phyloP scores from a whole-genome alignment of 116 monocot genomes.

The Dioscorea cayenensis region DNA sequence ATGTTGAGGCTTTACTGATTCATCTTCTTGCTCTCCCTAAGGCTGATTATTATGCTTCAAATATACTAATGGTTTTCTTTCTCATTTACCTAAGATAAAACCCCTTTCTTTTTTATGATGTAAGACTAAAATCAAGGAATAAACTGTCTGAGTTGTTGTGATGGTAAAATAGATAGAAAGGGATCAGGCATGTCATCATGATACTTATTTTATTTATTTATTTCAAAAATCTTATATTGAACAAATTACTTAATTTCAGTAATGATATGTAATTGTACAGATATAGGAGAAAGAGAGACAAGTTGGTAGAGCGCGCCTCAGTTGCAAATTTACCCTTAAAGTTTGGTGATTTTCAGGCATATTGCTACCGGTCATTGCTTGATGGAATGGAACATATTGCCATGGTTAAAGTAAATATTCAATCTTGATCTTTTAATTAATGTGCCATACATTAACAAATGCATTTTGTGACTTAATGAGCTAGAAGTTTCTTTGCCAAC shows the following conservation, averaged over 20 bases:
- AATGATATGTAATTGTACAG: constrained; percentile 24
- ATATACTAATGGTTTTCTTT: too few species aligned
- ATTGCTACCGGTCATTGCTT: constrained; percentile 79
- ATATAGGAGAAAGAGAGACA: constrained; percentile 92
- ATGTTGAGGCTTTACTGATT: too few species aligned
- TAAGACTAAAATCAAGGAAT: too few species aligned
- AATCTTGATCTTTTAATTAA: background rate
- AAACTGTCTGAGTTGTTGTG: too few species aligned
- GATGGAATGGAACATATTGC: constrained; percentile 99
- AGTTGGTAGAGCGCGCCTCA: constrained; percentile 73
- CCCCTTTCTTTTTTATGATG: too few species aligned
- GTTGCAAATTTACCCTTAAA: constrained; percentile 65
- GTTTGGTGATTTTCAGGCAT: constrained; percentile 76
- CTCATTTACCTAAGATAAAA: too few species aligned
- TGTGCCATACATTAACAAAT: background rate
- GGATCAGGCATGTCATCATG: background rate
- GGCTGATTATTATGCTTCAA: too few species aligned
- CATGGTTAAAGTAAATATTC: constrained; percentile 81
- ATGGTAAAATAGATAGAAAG: too few species aligned
- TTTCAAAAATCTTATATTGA: background rate
- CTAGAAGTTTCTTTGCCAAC: background rate
- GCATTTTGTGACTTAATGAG: too few species aligned
- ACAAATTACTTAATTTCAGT: background rate
- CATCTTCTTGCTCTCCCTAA: too few species aligned
- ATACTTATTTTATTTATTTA: background rate